phyloP scores from a whole-genome alignment of 1,284 basidiomycete genomes.

The Heterobasidion irregulare region DNA sequence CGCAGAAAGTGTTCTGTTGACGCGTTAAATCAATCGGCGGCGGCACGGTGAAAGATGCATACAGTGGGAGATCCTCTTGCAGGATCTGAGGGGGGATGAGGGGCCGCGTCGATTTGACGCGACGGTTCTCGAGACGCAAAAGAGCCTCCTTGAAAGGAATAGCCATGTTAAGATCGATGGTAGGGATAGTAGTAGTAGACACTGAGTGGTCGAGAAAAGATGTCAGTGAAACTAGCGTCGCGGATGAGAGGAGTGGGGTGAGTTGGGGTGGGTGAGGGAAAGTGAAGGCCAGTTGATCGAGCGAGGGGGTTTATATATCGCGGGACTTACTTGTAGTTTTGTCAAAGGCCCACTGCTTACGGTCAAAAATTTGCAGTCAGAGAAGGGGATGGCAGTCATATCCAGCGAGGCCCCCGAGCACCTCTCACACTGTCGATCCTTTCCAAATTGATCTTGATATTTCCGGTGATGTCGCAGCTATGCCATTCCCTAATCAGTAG shows the following conservation, averaged over 20 bases:
- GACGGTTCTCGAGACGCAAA: conserved; percentile 74
- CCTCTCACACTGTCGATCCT: background rate
- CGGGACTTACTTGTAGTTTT: background rate
- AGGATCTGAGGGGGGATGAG: conserved; percentile 90
- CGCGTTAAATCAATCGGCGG: background rate
- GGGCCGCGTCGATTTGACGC: conserved; percentile 81
- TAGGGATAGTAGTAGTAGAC: conserved; percentile 11
- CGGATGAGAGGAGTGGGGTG: background rate
- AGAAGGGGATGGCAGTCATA: background rate
- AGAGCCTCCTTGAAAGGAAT: conserved; percentile 74
- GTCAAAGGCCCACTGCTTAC: background rate
- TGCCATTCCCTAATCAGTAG: background rate
- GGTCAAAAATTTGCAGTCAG: background rate
- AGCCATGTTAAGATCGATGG: conserved; percentile 31
- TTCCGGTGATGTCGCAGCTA: background rate
- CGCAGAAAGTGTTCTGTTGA: conserved; percentile 52
- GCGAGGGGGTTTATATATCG: background rate
- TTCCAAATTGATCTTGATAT: background rate
- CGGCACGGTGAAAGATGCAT: conserved; percentile 16
- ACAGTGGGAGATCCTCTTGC: conserved; percentile 81
- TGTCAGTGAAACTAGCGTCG: background rate
- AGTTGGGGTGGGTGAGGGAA: background rate
- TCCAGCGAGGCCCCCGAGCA: background rate
- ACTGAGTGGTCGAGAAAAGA: background rate
- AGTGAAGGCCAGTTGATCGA: background rate